Evolutionary conservation across 768 basidiomycete genomes (phyloP), one percentile per base, ranked within the genome.

Genomic region (Trametes cingulata): DNA sequence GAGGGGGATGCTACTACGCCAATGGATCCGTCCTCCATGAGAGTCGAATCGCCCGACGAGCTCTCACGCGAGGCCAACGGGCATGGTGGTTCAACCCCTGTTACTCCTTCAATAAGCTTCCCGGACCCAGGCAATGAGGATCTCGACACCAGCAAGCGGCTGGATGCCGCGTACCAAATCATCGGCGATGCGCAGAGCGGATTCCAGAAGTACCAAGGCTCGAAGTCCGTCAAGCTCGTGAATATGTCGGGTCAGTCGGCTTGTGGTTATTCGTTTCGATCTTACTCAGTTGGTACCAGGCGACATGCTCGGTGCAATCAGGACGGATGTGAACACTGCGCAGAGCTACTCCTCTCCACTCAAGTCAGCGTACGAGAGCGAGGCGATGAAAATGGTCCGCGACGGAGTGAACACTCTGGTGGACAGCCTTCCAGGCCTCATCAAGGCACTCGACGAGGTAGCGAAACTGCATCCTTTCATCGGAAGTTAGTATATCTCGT

Each of bases 401-500:
- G 53, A 36, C 5, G 67, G 67, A 2, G 58, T 69, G 14, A 63
- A 64, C 51, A 45, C 59, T 0, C 54, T 69, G 20, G 49, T 63
- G 25, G 65, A 67, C 36, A 61, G 51, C 37, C 52, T 64, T 20
- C 67, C 63, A 2, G 63, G 60, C 41, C 53, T 70, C 12, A 54
- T 70, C 57, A 68, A 59, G 46, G 61, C 60, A 0, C 41, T 70
- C 27, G 66, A 70, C 39, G 66, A 67, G 17, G 66, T 70, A 14
- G 67, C 65, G 6, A 67, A 67, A 35, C 46, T 70, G 6, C 69
- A 70, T 48, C 67, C 67, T 0, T 68, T 66, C 46, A 61, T 70
- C 13, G 53, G 61, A 17, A 60, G 69, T 68, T n/a, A 42, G 60
- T 47, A 4, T 13, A 12, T 3, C 24, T 8, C n/a, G 10, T 22